Percentiles rank a stretch among this genome's conserved stretches.
Evolutionary conservation across 2,329 filamentous ascomycete genomes (phyloP).

Genomic region (Sporothrix brasiliensis): DNA sequence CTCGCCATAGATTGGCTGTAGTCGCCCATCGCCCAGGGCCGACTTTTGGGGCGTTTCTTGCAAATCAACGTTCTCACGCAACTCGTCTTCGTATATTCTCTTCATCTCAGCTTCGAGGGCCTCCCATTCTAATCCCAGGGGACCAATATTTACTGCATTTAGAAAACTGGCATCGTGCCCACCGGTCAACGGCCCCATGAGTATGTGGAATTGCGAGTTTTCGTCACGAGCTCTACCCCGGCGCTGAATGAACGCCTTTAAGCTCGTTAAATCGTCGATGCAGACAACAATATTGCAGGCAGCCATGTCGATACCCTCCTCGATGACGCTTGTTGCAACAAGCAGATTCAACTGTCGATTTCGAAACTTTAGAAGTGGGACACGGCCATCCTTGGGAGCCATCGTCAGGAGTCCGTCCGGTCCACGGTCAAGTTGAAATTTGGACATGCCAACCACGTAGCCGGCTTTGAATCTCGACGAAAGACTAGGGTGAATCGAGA

Average conservation of each 20-base stretch:
- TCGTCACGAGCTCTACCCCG: slow-evolving; percentile 57
- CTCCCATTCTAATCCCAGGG: slow-evolving; percentile 56
- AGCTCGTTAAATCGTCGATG: slow-evolving; percentile 56
- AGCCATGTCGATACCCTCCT: slow-evolving; percentile 70
- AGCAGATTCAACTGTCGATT: slow-evolving; percentile 59
- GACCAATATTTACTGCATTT: not conserved
- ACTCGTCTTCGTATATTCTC: slow-evolving; percentile 65
- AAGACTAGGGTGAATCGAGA: slow-evolving; percentile 56
- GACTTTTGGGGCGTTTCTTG: slow-evolving; percentile 52
- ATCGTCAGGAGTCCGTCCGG: slow-evolving; percentile 40
- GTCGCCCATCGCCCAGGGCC: slow-evolving; percentile 43
- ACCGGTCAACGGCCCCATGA: slow-evolving; percentile 41
- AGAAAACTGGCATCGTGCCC: not conserved
- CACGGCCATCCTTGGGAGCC: slow-evolving; percentile 41
- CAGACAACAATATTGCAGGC: slow-evolving; percentile 65
- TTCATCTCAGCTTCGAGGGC: slow-evolving; percentile 74
- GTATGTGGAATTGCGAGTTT: slow-evolving; percentile 54
- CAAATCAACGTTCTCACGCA: slow-evolving; percentile 53
- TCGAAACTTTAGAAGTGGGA: slow-evolving; percentile 56
- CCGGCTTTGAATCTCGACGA: slow-evolving; percentile 54
- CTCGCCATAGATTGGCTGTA: slow-evolving; percentile 37
- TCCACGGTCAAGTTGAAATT: not conserved
- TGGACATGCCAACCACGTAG: slow-evolving; percentile 54
- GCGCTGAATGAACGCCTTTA: slow-evolving; percentile 63
- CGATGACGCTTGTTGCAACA: slow-evolving; percentile 65